phyloP scores from a whole-genome alignment of 495 filamentous ascomycete species.

The Lepidopterella palustris region DNA sequence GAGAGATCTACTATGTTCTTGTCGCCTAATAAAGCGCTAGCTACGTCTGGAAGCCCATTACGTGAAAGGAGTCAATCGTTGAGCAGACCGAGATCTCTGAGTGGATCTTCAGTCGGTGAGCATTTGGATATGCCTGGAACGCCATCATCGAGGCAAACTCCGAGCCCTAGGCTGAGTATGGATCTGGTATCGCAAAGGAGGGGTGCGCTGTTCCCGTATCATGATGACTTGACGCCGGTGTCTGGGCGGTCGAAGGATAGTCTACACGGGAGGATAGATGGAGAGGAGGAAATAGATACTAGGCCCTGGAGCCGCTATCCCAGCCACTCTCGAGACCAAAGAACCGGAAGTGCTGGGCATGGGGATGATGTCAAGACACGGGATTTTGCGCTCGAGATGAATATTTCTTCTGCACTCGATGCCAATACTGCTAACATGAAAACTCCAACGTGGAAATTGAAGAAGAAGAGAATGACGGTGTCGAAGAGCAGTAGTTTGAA shows the following conservation, averaged over 20 bases:
- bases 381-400: slow-evolving; percentile 27
- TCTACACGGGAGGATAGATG: too few species aligned
- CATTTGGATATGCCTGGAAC: not conserved
- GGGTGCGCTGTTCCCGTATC: too few species aligned
- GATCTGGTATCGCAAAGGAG: too few species aligned
- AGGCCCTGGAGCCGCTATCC: slow-evolving; percentile 30
- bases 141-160: slow-evolving; percentile 1
- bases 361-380: slow-evolving; percentile 17
- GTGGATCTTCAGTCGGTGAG: not conserved
- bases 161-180: not conserved
- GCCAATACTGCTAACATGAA: slow-evolving; percentile 8
- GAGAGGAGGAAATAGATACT: too few species aligned
- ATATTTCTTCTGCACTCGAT: slow-evolving; percentile 5
- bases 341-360: slow-evolving; percentile 16
- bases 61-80: slow-evolving; percentile 21
- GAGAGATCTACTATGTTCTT: slow-evolving; percentile 24
- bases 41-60: slow-evolving; percentile 11
- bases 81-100: not conserved
- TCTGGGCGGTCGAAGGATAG: not conserved
- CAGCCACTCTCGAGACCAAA: slow-evolving; percentile 20
- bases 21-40: slow-evolving; percentile 13
- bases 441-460: slow-evolving; percentile 2
- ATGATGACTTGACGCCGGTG: not conserved
- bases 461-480: slow-evolving; percentile 12
- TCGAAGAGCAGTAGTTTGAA: slow-evolving; percentile 23